Conservation (phyloP, 2,329 filamentous ascomycete genomes). For the Botrytis fabae region DNA sequence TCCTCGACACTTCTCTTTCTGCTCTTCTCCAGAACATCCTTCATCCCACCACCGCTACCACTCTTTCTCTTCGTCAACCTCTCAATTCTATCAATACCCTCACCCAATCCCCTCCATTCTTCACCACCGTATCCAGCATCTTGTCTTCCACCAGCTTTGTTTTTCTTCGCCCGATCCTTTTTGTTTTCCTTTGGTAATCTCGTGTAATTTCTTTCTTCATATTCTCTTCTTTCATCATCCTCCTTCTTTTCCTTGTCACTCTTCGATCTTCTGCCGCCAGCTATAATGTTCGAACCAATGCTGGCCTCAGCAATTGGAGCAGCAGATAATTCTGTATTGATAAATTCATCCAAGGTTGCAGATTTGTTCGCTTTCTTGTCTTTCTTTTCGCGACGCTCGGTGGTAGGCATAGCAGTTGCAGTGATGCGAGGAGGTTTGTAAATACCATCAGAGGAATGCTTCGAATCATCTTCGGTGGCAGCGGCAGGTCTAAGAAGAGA, state of each 20-base stretch:
- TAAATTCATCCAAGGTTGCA: conserved; percentile 86
- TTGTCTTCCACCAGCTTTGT: conserved; percentile 46
- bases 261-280: conserved; percentile 77
- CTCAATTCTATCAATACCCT: conserved; percentile 84
- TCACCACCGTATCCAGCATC: conserved; percentile 79
- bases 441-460: conserved; percentile 61
- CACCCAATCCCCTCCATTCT: conserved; percentile 84
- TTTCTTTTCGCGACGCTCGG: conserved; percentile 50
- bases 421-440: conserved; percentile 89
- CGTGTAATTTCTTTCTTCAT: conserved; percentile 91
- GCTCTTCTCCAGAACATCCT: conserved; percentile 72
- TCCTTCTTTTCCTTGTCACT: conserved; percentile 72
- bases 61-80: conserved; percentile 72
- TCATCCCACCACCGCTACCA: conserved; percentile 48
- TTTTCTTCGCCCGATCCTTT: conserved; percentile 71
- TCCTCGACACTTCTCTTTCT: conserved; percentile 79
- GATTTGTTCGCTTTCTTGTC: conserved; percentile 69
- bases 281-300: conserved; percentile 85
- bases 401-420: conserved; percentile 78
- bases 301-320: conserved; percentile 84
- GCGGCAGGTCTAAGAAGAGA: conserved; percentile 42
- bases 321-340: conserved; percentile 77
- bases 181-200: conserved; percentile 84
- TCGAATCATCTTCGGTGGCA: conserved; percentile 34
- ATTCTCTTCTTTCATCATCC: conserved; percentile 77